These are phyloP conservation scores for Trichocladium uniseriatum DNA, from an alignment of 495 filamentous ascomycete species.

Conservation along the genomic window DNA sequence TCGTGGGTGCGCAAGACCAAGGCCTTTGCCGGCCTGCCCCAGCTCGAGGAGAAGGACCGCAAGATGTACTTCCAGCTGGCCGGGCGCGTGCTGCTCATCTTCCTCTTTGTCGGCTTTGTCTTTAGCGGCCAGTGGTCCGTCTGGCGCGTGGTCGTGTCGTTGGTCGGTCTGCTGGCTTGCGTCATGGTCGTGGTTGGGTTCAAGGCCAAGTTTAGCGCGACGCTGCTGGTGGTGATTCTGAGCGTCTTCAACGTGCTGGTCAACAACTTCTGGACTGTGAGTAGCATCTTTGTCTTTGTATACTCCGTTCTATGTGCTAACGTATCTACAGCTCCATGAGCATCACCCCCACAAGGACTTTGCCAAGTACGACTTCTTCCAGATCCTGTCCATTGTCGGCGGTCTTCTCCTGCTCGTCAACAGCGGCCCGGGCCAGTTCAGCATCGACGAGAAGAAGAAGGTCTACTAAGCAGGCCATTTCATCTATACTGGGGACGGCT, in stretches of 20 bases:
- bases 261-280: conserved; percentile 99
- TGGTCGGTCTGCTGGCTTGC: conserved; percentile 80
- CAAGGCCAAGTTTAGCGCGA: conserved; percentile 98
- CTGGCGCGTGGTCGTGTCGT: conserved; percentile 69
- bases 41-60: conserved; percentile 95
- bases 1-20: conserved; percentile 97
- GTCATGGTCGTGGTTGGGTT: conserved; percentile 99
- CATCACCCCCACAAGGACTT: conserved; percentile 99
- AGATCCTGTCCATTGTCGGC: conserved; percentile 96
- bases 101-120: conserved; percentile 92
- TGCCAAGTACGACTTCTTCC: conserved; percentile 99
- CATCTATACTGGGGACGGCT: neutral
- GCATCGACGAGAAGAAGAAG: conserved; percentile 99
- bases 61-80: conserved; percentile 99
- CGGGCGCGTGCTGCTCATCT: conserved; percentile 90
- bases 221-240: conserved; percentile 84
- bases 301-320: conserved; percentile 11
- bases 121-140: conserved; percentile 90
- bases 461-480: conserved; percentile 63
- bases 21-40: conserved; percentile 86
- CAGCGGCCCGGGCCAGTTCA: conserved; percentile 95
- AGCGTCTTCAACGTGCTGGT: conserved; percentile 94
- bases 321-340: conserved; percentile 66
- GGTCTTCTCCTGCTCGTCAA: conserved; percentile 93
- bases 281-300: conserved; percentile 24